A percentile compares a stretch with the other conserved stretches of the same genome.
These are phyloP conservation scores for Clarkia xantiana DNA, from an alignment of 345 rosid genomes.

Conservation along the genomic window DNA sequence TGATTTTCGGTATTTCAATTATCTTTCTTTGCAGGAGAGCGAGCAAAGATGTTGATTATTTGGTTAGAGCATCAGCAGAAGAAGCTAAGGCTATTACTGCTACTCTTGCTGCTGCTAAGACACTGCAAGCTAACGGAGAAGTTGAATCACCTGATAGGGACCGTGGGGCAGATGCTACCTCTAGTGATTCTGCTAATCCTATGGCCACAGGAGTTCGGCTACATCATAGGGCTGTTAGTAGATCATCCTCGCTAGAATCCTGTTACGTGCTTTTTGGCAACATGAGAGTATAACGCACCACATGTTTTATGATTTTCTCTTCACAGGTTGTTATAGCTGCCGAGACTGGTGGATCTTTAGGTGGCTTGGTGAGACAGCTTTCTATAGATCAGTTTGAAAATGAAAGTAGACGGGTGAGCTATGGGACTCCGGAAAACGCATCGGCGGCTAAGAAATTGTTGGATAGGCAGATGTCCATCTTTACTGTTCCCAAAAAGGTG, in stretches of 20 bases:
- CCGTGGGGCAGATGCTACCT: conserved; percentile 84
- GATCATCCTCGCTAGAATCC: conserved; percentile 1
- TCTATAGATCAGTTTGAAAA: conserved; percentile 96
- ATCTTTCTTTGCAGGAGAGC: conserved; percentile 47
- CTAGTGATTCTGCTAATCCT: conserved; percentile 60
- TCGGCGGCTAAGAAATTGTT: conserved; percentile 89
- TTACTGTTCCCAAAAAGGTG: conserved; percentile 93
- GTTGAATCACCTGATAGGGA: conserved; percentile 82
- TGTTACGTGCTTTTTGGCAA: background rate
- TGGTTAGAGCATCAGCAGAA: conserved; percentile 95
- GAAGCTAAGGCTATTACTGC: conserved; percentile 99
- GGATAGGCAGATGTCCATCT: conserved; percentile 93
- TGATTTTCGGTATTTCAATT: conserved; percentile 7
- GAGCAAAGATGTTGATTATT: conserved; percentile 84
- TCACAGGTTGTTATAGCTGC: conserved; percentile 92
- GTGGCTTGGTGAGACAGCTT: conserved; percentile 95
- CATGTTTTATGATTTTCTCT: conserved; percentile 7
- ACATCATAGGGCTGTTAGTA: conserved; percentile 92
- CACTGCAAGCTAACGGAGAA: conserved; percentile 82
- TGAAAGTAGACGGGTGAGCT: conserved; percentile 91
- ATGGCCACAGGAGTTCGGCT: conserved; percentile 72
- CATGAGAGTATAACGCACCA: too few relatives aligned
- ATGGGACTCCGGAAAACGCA: conserved; percentile 90
- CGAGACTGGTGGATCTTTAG: conserved; percentile 93
- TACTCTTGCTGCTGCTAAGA: conserved; percentile 92